These are phyloP conservation scores for Wickerhamomyces chambardii DNA, from an alignment of 805 yeast species.

Conservation along the genomic window DNA sequence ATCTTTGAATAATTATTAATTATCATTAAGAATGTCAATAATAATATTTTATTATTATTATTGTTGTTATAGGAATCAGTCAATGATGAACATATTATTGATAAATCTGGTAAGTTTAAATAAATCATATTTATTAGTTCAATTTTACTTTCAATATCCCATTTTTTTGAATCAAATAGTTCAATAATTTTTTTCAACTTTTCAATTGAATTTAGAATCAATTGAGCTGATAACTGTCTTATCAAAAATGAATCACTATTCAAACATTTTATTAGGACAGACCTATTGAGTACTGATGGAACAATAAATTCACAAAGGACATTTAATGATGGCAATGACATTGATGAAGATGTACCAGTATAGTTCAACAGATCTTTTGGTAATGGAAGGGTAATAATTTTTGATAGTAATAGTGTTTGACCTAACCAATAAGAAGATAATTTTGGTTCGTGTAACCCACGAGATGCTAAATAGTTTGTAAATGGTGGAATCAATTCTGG, in stretches of 20 bases:
- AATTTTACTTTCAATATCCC: conserved; percentile 26
- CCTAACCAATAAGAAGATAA: conserved; percentile 80
- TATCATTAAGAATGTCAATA: conserved; percentile 37
- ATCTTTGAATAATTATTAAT: conserved; percentile 28
- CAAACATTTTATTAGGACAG: conserved; percentile 50
- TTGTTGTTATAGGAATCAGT: conserved; percentile 28
- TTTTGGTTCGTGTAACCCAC: conserved; percentile 73
- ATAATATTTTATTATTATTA: conserved; percentile 33
- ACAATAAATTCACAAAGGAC: conserved; percentile 46
- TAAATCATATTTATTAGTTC: conserved; percentile 25
- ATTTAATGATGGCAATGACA: conserved; percentile 26
- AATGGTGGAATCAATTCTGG: conserved; percentile 76
- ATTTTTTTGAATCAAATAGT: conserved; percentile 27
- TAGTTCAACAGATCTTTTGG: conserved; percentile 30
- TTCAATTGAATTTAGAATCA: conserved; percentile 42
- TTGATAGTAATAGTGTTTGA: conserved; percentile 50
- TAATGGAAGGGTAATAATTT: conserved; percentile 47
- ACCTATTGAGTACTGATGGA: conserved; percentile 55
- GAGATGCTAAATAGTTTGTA: conserved; percentile 44
- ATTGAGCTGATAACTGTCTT: conserved; percentile 54
- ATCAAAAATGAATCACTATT: conserved; percentile 40
- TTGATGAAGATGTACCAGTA: conserved; percentile 14
- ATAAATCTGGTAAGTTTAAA: conserved; percentile 39
- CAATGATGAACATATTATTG: conserved; percentile 31
- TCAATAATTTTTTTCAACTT: conserved; percentile 37